phyloP scores from a whole-genome alignment of 2,329 filamentous ascomycete genomes.

The Sclerotinia spermophila region DNA sequence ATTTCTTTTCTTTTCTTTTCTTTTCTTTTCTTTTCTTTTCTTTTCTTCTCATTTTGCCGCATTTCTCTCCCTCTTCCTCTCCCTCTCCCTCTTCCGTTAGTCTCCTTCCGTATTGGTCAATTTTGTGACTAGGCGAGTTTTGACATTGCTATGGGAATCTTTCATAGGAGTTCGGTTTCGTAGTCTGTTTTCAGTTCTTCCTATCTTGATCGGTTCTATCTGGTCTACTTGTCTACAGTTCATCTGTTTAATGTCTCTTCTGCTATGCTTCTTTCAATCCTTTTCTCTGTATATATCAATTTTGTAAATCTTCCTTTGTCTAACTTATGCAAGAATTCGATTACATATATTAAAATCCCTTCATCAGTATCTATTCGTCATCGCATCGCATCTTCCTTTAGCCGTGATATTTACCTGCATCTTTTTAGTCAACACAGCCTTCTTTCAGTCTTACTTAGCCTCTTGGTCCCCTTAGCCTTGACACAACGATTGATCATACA shows the following conservation, averaged over 20 bases:
- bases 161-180: background rate
- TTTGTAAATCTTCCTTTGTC: background rate
- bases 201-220: background rate
- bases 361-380: background rate
- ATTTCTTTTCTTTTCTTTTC: too few species aligned
- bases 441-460: background rate
- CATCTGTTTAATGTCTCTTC: background rate
- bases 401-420: constrained; percentile 3
- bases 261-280: background rate
- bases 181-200: background rate
- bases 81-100: background rate
- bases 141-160: background rate
- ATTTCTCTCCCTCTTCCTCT: background rate
- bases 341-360: background rate
- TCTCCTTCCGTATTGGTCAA: background rate
- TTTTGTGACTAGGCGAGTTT: background rate
- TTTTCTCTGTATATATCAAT: background rate
- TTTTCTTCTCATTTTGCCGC: background rate
- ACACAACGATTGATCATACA: background rate
- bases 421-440: constrained; percentile 2
- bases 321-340: background rate
- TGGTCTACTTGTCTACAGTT: background rate
- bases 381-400: background rate
- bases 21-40: too few species aligned
- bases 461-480: background rate